Conservation (phyloP, 2,329 filamentous ascomycete genomes). For the Penicillium palitans region DNA sequence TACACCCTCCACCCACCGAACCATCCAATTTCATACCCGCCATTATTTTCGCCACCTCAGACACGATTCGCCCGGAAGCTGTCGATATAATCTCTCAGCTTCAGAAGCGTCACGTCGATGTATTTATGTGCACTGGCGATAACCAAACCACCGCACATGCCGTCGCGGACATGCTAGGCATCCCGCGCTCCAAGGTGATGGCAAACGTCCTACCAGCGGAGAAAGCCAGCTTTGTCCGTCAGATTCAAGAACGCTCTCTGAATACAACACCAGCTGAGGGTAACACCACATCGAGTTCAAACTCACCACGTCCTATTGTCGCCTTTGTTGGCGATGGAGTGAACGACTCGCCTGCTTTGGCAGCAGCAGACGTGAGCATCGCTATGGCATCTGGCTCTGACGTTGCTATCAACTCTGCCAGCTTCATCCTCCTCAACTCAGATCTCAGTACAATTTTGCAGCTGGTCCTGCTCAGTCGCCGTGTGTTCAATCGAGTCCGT, state of each 20-base stretch:
- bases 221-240: conserved; percentile 57
- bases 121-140: conserved; percentile 94
- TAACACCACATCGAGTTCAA: neutral
- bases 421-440: conserved; percentile 76
- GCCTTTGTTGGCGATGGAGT: conserved; percentile 87
- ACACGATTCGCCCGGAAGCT: conserved; percentile 76
- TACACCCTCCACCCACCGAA: conserved; percentile 16
- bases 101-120: conserved; percentile 64
- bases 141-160: conserved; percentile 81
- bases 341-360: conserved; percentile 80
- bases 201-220: conserved; percentile 83
- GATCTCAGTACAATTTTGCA: conserved; percentile 70
- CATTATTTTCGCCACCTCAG: conserved; percentile 73
- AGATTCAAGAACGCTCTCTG: conserved; percentile 34
- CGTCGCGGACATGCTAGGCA: conserved; percentile 74
- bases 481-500: conserved; percentile 75
- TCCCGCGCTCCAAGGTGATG: conserved; percentile 71
- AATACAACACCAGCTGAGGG: neutral
- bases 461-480: conserved; percentile 68
- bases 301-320: conserved; percentile 55
- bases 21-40: conserved; percentile 49
- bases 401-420: conserved; percentile 76
- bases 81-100: conserved; percentile 64
- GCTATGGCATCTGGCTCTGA: conserved; percentile 79
- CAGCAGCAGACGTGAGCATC: conserved; percentile 78